Evolutionary conservation across 345 rosid species (phyloP), one percentile per base, ranked within the genome.

Genomic region (Barbarea vulgaris): DNA sequence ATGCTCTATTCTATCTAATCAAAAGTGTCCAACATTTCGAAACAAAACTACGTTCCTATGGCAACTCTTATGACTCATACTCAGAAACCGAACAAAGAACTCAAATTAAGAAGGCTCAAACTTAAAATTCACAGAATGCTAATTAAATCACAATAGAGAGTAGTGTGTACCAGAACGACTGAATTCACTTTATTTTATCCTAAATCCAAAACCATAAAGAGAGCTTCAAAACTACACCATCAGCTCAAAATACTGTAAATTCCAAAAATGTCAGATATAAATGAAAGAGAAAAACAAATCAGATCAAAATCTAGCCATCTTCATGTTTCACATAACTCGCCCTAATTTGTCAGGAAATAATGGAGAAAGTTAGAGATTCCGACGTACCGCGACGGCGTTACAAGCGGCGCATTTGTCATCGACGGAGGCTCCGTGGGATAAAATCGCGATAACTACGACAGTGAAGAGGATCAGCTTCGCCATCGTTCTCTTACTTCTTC

Each of bases 331-430:
- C 19, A 30, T 12, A 44, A 50, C 9, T 11, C 64, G 42, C 19
- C 18, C 67, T 58, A 41, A 60, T 33, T 31, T n/a, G 47, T 21
- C 33, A 24, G 34, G 36, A 3, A 28, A 0, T 52, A 12, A 3
- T 7, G 25, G 10, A 46, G 11, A 12, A 21, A 21, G 46, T 9
- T 10, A 15, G 62, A 33, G 47, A 63, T 60, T 73, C 8, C 2
- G 12, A 67, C 13, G 61, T 89, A 94, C 98, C 84, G 98, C 88
- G 65, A 91, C 89, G 56, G 97, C 96, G 68, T 81, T 84, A 81
- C 98, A 91, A 53, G 97, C 97, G 24, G 89, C 86, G 52, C 98
- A 91, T 60, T 87, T 90, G 72, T 94, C 88, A 12, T 94, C 95
- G 46, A 90, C 72, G 70, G 82, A 70, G 67, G 37, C 60, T 9